Conservation (phyloP, 257 asterid genomes). For the Solanum chilense region DNA sequence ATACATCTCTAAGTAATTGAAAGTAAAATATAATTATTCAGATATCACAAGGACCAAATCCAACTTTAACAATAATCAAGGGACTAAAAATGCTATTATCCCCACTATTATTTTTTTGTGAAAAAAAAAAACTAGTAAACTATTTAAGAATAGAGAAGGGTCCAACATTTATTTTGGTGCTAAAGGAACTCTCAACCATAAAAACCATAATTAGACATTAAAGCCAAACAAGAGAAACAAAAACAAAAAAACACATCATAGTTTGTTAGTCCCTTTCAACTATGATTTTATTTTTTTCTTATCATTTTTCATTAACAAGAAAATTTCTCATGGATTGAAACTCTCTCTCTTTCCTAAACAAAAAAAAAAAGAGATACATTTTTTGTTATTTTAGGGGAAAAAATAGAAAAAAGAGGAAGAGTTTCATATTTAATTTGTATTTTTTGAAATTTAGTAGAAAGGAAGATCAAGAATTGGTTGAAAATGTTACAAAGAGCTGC, state of each 20-base stretch:
- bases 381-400: background rate
- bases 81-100: background rate
- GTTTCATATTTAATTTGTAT: background rate
- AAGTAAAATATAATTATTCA: background rate
- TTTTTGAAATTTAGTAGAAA: background rate
- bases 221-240: background rate
- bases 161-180: slow-evolving; percentile 2
- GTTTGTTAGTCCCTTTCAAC: background rate
- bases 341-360: background rate
- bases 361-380: background rate
- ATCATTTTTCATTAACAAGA: background rate
- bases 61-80: background rate
- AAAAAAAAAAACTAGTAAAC: background rate
- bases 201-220: background rate
- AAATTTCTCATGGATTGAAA: background rate
- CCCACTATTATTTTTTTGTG: background rate
- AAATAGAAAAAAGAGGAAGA: background rate
- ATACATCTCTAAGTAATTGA: background rate
- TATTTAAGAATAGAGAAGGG: background rate
- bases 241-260: background rate
- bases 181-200: slow-evolving; percentile 1
- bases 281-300: background rate
- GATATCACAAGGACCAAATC: background rate
- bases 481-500: slow-evolving; percentile 40
- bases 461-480: background rate